Evolutionary conservation across 257 asterid species (phyloP), one percentile per base, ranked within the genome.

Genomic region (Solanum clarkiae): DNA sequence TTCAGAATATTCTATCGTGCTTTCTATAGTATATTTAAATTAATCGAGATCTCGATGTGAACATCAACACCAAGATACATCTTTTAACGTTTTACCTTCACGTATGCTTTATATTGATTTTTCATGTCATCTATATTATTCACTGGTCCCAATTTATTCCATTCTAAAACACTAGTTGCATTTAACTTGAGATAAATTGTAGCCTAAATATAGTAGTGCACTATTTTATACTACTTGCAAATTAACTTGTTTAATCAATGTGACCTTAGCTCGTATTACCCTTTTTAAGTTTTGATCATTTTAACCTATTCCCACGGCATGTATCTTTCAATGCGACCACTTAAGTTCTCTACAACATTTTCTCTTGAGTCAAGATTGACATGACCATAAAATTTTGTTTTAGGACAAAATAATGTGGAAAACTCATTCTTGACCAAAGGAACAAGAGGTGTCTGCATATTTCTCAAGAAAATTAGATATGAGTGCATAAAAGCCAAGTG

Each of bases 31-130:
- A 36, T 36, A 62, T 24, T 4, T 62, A 11, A 62, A 24, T 24
- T n/a, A 22, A n/a, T 11, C 0, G 0, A 22, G 4, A 22, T 62
- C 6, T 0, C 5, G 0, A 60, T n/a, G 22, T 10, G 1, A 60
- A 22, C 10, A n/a, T 0, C 16, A 5, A 6, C 22, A n/a, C 5
- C 9, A 70, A 9, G 9, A 71, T 71, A 0, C 29, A 70, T 44
- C 0, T 18, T 42, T 70, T 10, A 26, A 29, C 32, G 74, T 29
- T 66, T 10, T 65, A 26, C 6, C 5, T 26, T 65, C 47, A 15
- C 12, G 15, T 29, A 7, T 29, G n/a, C 5, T 15, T 66, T 36
- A 29, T 36, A 29, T 66, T 66, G 44, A 0, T 65, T 65, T 32
- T 32, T 68, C 22, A 32, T 6, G 49, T 68, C 12, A 32, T 68